These are phyloP conservation scores for Botryotinia globosa DNA, from an alignment of 2,329 filamentous ascomycete species.

Conservation along the genomic window DNA sequence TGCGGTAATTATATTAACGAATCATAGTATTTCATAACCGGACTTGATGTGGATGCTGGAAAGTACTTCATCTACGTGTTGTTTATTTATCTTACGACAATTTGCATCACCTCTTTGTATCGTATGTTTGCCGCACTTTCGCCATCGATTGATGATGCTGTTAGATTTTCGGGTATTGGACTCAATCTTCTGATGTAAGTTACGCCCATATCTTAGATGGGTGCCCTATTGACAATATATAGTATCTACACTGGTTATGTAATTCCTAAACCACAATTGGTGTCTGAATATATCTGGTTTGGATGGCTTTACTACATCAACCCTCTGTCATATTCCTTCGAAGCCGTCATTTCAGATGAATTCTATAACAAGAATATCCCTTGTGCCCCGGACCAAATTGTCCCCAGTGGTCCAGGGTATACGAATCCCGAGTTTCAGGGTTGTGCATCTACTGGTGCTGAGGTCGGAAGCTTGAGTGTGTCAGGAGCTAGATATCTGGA, in stretches of 20 bases:
- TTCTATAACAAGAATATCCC: constrained; percentile 55
- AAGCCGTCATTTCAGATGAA: constrained; percentile 61
- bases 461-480: constrained; percentile 49
- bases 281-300: constrained; percentile 61
- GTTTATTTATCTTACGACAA: constrained; percentile 61
- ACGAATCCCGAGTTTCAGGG: constrained; percentile 56
- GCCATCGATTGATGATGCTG: constrained; percentile 63
- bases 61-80: constrained; percentile 67
- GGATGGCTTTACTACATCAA: constrained; percentile 54
- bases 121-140: constrained; percentile 65
- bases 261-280: constrained; percentile 62
- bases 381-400: constrained; percentile 55
- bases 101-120: constrained; percentile 62
- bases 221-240: background rate
- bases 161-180: constrained; percentile 60
- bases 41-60: constrained; percentile 54
- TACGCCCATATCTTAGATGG: background rate
- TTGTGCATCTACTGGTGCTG: constrained; percentile 60
- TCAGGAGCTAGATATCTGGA: constrained; percentile 54
- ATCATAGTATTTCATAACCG: constrained; percentile 58
- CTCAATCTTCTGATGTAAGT: constrained; percentile 55
- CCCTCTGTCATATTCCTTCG: constrained; percentile 57
- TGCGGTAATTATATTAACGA: background rate
- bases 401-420: constrained; percentile 55
- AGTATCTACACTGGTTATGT: constrained; percentile 63